Conservation (phyloP, 306 rosid genomes). For the Vigna angularis region DNA sequence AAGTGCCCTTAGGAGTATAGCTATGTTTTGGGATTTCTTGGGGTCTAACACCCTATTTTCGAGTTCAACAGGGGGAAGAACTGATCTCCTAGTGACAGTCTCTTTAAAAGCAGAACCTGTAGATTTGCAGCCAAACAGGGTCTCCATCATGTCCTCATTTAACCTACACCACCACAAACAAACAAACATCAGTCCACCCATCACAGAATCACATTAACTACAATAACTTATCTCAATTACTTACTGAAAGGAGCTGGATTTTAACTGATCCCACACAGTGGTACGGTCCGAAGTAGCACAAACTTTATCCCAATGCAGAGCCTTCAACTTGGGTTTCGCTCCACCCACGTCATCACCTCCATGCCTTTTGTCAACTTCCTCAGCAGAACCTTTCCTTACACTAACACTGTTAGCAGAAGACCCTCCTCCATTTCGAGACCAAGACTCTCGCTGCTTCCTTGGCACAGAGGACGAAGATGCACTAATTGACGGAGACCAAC, state of each 20-base stretch:
- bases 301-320: conserved; percentile 99
- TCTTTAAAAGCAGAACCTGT: conserved; percentile 66
- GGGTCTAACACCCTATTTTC: conserved; percentile 93
- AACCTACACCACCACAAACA: conserved; percentile 60
- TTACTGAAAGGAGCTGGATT: conserved; percentile 97
- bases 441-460: conserved; percentile 45
- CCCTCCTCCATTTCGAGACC: conserved; percentile 46
- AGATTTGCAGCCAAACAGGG: conserved; percentile 80
- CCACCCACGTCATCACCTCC: conserved; percentile 72
- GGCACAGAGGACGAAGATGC: conserved; percentile 39
- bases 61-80: conserved; percentile 70
- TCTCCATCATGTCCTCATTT: conserved; percentile 99
- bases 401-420: conserved; percentile 40
- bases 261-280: conserved; percentile 98
- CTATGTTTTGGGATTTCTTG: conserved; percentile 94
- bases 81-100: conserved; percentile 60
- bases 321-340: conserved; percentile 82
- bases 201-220: not conserved
- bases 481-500: conserved; percentile 42
- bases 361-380: conserved; percentile 23
- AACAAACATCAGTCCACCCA: not conserved
- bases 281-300: conserved; percentile 93
- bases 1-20: conserved; percentile 91
- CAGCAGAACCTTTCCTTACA: conserved; percentile 38
- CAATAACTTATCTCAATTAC: conserved; percentile 34